These are phyloP conservation scores for Apiosordaria backusii DNA, from an alignment of 495 filamentous ascomycete genomes.

Conservation along the genomic window DNA sequence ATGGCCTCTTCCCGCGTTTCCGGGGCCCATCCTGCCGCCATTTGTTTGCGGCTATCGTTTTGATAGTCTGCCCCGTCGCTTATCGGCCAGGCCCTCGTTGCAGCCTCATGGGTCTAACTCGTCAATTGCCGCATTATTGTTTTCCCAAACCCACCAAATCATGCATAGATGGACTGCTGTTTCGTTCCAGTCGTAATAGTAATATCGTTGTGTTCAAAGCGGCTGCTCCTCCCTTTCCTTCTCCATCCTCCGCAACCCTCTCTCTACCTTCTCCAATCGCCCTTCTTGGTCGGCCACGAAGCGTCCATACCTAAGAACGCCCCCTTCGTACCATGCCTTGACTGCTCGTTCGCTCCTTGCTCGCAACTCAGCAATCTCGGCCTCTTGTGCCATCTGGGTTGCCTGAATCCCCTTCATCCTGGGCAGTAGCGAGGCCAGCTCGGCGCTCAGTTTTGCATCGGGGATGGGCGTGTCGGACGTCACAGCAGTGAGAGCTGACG, in stretches of 20 bases:
- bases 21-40: background rate
- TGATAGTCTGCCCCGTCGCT: too few species aligned
- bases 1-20: background rate
- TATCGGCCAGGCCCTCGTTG: too few species aligned
- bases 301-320: constrained; percentile 63
- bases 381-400: constrained; percentile 66
- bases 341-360: constrained; percentile 68
- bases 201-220: constrained; percentile 4
- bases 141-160: background rate
- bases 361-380: constrained; percentile 66
- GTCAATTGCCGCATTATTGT: too few species aligned
- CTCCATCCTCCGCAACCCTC: constrained; percentile 58
- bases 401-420: constrained; percentile 64
- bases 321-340: constrained; percentile 75
- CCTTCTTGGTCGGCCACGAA: constrained; percentile 73
- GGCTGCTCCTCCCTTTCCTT: constrained; percentile 28
- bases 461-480: constrained; percentile 70
- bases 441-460: constrained; percentile 59
- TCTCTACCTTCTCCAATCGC: constrained; percentile 63
- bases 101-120: too few species aligned
- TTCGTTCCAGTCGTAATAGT: constrained; percentile 1
- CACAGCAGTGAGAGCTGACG: constrained; percentile 75
- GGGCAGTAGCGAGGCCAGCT: constrained; percentile 65
- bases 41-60: too few species aligned
- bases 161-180: background rate